These are phyloP conservation scores for Benincasa hispida DNA, from an alignment of 306 rosid species.

Conservation along the genomic window DNA sequence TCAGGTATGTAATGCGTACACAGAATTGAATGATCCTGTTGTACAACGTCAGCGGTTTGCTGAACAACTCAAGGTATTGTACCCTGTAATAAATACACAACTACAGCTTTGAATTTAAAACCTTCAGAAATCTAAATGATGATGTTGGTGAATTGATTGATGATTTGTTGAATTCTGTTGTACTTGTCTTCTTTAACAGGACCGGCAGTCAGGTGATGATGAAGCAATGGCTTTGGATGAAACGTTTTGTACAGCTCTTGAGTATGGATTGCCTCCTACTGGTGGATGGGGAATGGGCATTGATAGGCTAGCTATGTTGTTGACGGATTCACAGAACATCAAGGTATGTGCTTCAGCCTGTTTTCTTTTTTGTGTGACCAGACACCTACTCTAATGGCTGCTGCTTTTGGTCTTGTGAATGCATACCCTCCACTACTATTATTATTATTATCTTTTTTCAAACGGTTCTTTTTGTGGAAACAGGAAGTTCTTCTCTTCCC, in stretches of 20 bases:
- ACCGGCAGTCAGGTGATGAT: slow-evolving; percentile 90
- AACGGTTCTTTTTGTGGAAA: slow-evolving; percentile 6
- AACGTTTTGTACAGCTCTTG: slow-evolving; percentile 77
- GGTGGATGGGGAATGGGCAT: slow-evolving; percentile 98
- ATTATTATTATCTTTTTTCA: background rate
- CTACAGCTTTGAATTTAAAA: background rate
- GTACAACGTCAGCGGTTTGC: slow-evolving; percentile 87
- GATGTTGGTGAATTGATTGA: background rate
- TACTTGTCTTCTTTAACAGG: slow-evolving; percentile 30
- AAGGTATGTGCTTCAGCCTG: slow-evolving; percentile 31
- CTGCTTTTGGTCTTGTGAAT: background rate
- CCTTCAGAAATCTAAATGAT: background rate
- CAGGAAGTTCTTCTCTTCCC: slow-evolving; percentile 97
- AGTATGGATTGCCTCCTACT: slow-evolving; percentile 95
- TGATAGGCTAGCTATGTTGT: slow-evolving; percentile 68
- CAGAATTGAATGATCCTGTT: slow-evolving; percentile 90
- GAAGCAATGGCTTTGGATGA: slow-evolving; percentile 93
- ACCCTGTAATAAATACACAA: background rate
- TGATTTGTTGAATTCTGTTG: background rate
- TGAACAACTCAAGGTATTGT: slow-evolving; percentile 74
- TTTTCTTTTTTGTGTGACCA: background rate
- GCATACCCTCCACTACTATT: too few relatives aligned
- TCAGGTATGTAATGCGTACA: slow-evolving; percentile 83
- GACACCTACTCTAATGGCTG: background rate
- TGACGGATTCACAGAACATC: slow-evolving; percentile 81